A percentile compares a stretch with the other conserved stretches of the same genome.
These are phyloP conservation scores for Wallacemonas collosoma DNA, from an alignment of 208 protist species.

Conservation along the genomic window DNA sequence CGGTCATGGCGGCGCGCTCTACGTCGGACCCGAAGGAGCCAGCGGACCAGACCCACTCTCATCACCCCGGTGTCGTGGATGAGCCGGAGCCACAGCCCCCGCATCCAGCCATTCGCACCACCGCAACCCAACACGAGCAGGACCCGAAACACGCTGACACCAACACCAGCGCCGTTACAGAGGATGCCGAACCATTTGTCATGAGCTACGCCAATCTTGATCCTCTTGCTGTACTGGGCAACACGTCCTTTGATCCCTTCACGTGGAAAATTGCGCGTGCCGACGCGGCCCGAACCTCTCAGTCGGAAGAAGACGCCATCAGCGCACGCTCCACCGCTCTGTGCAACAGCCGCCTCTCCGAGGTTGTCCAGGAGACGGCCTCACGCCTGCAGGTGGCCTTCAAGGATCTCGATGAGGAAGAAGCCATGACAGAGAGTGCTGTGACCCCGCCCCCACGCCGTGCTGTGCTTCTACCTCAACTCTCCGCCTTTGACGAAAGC, in stretches of 20 bases:
- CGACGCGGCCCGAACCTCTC: not conserved
- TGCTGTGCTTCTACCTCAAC: constrained; percentile 3
- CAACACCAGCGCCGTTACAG: constrained; percentile 1
- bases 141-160: not conserved
- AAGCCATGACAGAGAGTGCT: constrained; percentile 8
- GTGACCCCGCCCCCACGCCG: constrained; percentile 6
- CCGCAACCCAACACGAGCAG: not conserved
- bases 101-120: not conserved
- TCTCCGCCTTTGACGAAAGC: constrained; percentile 10
- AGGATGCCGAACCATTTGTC: constrained; percentile 13
- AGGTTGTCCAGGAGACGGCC: constrained; percentile 9
- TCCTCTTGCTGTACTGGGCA: constrained; percentile 10
- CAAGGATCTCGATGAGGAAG: constrained; percentile 12
- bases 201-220: constrained; percentile 22
- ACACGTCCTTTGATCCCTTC: constrained; percentile 15
- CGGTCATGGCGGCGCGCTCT: constrained; percentile 2
- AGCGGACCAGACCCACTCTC: not conserved
- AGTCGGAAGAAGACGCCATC: constrained; percentile 6
- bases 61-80: not conserved
- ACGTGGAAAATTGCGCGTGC: not conserved
- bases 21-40: constrained; percentile 13
- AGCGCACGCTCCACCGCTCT: constrained; percentile 9
- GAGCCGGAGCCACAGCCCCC: constrained; percentile 24
- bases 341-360: constrained; percentile 11
- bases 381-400: constrained; percentile 6